A percentile compares a stretch with the other conserved stretches of the same genome.
Evolutionary conservation across 345 rosid genomes (phyloP).

Genomic region (Odontarrhena argentea): DNA sequence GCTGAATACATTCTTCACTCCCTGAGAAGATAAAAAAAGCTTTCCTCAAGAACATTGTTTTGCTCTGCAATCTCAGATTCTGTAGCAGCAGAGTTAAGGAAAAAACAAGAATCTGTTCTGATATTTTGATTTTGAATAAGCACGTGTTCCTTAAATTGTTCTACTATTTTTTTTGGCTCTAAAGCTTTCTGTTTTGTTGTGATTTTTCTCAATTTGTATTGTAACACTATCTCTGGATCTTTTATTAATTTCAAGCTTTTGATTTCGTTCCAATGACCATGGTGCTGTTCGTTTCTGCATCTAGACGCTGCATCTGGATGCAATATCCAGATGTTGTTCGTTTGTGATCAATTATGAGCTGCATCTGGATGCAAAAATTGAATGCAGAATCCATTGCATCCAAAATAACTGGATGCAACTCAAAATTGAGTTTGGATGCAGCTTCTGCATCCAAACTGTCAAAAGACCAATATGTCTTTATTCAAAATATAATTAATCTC

Average conservation of each 20-base stretch:
- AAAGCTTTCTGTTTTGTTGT: background rate
- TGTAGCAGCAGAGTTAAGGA: conserved; percentile 28
- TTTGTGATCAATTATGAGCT: no score
- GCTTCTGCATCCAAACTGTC: no score
- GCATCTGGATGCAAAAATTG: no score
- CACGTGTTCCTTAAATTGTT: conserved; percentile 25
- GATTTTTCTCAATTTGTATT: background rate
- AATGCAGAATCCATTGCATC: no score
- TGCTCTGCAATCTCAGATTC: conserved; percentile 33
- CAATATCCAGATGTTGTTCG: no score
- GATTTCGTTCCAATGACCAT: no score
- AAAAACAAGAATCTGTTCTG: conserved; percentile 21
- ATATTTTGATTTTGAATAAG: conserved; percentile 30
- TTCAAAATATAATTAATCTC: no score
- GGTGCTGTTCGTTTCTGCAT: no score
- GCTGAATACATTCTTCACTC: conserved; percentile 81
- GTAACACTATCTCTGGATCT: conserved; percentile 6
- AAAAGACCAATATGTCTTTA: no score
- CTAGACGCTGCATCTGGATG: no score
- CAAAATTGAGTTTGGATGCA: no score
- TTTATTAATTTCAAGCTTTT: background rate
- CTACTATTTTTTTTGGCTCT: conserved; percentile 4
- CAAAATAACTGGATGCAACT: no score
- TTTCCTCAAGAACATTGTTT: conserved; percentile 26
- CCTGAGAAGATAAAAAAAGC: conserved; percentile 55